Conservation (phyloP, 768 basidiomycete species). For the Postia placenta region DNA sequence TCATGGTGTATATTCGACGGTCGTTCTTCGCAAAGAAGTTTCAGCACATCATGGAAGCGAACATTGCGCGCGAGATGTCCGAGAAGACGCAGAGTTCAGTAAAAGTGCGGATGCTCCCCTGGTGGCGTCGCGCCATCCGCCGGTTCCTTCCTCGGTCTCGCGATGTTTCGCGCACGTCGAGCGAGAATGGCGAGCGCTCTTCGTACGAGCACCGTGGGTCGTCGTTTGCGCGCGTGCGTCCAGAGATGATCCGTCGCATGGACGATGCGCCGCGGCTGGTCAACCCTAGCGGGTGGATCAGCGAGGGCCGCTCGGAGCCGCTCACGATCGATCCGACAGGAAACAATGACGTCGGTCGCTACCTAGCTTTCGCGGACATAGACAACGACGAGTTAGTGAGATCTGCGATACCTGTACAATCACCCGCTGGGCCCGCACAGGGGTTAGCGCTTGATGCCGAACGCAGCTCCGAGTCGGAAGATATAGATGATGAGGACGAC, state of each 20-base stretch:
- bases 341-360: not conserved
- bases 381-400: not conserved
- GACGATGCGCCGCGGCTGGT: conserved; percentile 62
- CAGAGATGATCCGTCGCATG: conserved; percentile 77
- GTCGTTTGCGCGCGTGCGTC: conserved; percentile 29
- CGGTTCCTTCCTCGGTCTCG: not conserved
- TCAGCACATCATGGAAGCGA: conserved; percentile 45
- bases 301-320: conserved; percentile 32
- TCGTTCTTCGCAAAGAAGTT: conserved; percentile 72
- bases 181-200: not conserved
- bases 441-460: no score
- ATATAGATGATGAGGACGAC: no score
- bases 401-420: no score
- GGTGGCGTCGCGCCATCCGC: conserved; percentile 12
- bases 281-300: conserved; percentile 71
- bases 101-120: conserved; percentile 18
- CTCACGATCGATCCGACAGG: not conserved
- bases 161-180: not conserved
- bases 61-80: conserved; percentile 24
- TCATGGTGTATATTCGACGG: conserved; percentile 77
- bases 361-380: not conserved
- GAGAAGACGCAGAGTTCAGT: conserved; percentile 11
- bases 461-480: no score
- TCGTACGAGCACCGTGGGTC: conserved; percentile 4
- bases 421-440: no score